A percentile compares a stretch with the other conserved stretches of the same genome.
Evolutionary conservation across 768 basidiomycete species (phyloP).

Genomic region (Hygrophoropsis aurantiaca): DNA sequence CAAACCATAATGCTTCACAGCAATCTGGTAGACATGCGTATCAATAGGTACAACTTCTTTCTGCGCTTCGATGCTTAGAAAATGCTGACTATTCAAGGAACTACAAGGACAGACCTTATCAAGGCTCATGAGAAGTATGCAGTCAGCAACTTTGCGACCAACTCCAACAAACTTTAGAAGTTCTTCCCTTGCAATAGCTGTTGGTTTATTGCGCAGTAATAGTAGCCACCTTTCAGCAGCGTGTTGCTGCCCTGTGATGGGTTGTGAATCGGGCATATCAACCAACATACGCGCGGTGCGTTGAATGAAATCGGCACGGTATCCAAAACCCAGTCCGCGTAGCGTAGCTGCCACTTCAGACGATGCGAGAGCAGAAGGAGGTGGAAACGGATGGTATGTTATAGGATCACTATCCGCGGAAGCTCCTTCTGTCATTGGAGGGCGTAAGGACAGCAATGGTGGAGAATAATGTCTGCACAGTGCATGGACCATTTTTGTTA

Average conservation of each 20-base stretch:
- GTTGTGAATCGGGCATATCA: conserved; percentile 42
- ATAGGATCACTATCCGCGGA: conserved; percentile 25
- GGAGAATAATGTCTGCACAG: conserved; percentile 79
- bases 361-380: conserved; percentile 63
- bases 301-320: conserved; percentile 89
- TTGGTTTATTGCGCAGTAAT: conserved; percentile 47
- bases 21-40: conserved; percentile 92
- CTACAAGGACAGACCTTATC: conserved; percentile 63
- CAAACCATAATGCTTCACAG: conserved; percentile 73
- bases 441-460: conserved; percentile 53
- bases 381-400: conserved; percentile 81
- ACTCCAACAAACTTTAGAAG: conserved; percentile 87
- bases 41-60: conserved; percentile 90
- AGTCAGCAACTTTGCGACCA: conserved; percentile 96
- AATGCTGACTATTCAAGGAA: conserved; percentile 2
- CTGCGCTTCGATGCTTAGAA: conserved; percentile 38
- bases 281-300: conserved; percentile 78
- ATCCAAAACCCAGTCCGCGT: conserved; percentile 89
- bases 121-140: conserved; percentile 87
- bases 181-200: conserved; percentile 65
- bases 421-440: conserved; percentile 28
- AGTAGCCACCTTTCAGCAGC: conserved; percentile 61
- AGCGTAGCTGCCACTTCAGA: conserved; percentile 61
- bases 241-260: conserved; percentile 27
- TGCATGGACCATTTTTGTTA: conserved; percentile 88